Conservation (phyloP, 2,329 filamentous ascomycete genomes). For the Zasmidium angulare region DNA sequence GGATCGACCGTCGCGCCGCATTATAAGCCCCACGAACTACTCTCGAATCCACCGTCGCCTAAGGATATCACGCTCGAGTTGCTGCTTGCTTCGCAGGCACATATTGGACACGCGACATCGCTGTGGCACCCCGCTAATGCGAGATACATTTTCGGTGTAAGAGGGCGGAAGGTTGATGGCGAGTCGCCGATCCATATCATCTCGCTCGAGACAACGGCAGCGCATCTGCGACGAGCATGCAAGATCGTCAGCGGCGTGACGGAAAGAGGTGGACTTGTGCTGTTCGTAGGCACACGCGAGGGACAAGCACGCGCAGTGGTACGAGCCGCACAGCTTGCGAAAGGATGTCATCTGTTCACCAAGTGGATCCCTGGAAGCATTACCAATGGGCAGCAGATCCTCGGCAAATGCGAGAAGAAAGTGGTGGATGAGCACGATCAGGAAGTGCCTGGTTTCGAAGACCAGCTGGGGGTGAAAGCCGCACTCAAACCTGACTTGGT, state of each 20-base stretch:
- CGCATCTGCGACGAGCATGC: constrained; percentile 88
- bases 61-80: constrained; percentile 86
- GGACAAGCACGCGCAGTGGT: constrained; percentile 82
- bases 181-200: constrained; percentile 61
- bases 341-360: constrained; percentile 84
- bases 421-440: constrained; percentile 76
- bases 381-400: constrained; percentile 88
- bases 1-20: constrained; percentile 46
- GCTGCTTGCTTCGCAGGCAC: constrained; percentile 75
- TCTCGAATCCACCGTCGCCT: constrained; percentile 71
- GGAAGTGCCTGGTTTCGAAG: constrained; percentile 62
- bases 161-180: constrained; percentile 71
- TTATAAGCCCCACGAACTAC: constrained; percentile 66
- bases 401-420: constrained; percentile 67
- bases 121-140: constrained; percentile 95
- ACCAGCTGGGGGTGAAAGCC: constrained; percentile 61
- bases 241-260: constrained; percentile 87
- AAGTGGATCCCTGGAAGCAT: constrained; percentile 90
- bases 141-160: constrained; percentile 87
- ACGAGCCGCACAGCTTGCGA: constrained; percentile 72
- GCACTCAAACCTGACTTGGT: constrained; percentile 85
- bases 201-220: constrained; percentile 81
- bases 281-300: constrained; percentile 85
- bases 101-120: constrained; percentile 86
- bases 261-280: constrained; percentile 75